Evolutionary conservation across 108 stramenopile genomes (phyloP).

Genomic region (Fistulifera solaris): DNA sequence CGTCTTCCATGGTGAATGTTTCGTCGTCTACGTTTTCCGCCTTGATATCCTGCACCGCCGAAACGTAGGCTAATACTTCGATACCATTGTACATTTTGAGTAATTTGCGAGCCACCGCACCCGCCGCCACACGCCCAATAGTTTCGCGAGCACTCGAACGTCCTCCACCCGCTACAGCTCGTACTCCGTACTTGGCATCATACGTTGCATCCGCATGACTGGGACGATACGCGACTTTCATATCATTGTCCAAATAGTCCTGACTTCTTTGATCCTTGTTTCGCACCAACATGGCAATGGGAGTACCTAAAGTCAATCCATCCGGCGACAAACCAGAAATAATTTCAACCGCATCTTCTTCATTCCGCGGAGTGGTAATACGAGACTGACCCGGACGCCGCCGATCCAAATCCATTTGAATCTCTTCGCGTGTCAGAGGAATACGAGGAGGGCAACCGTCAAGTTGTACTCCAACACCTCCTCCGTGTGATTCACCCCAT

Average conservation of each 20-base stretch:
- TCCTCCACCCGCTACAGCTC: slow-evolving; percentile 96
- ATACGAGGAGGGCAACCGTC: slow-evolving; percentile 97
- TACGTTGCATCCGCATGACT: slow-evolving; percentile 98
- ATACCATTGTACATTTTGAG: slow-evolving; percentile 79
- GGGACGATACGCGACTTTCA: slow-evolving; percentile 94
- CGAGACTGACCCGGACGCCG: slow-evolving; percentile 88
- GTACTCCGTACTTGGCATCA: slow-evolving; percentile 97
- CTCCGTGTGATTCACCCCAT: slow-evolving; percentile 98
- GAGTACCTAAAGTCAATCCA: slow-evolving; percentile 91
- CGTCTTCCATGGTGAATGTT: slow-evolving; percentile 88
- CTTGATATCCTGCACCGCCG: slow-evolving; percentile 83
- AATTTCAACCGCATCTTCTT: slow-evolving; percentile 93
- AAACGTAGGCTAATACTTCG: slow-evolving; percentile 91
- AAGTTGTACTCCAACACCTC: slow-evolving; percentile 91
- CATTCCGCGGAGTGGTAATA: slow-evolving; percentile 96
- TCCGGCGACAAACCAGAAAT: slow-evolving; percentile 80
- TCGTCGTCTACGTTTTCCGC: slow-evolving; percentile 69
- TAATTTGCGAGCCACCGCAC: slow-evolving; percentile 94
- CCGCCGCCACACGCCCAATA: slow-evolving; percentile 98
- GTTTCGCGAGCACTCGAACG: slow-evolving; percentile 94
- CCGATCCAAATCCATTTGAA: slow-evolving; percentile 92
- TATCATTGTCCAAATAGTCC: slow-evolving; percentile 95
- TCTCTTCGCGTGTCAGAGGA: slow-evolving; percentile 76
- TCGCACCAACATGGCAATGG: slow-evolving; percentile 94
- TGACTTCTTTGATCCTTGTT: slow-evolving; percentile 86